Evolutionary conservation across 2,329 filamentous ascomycete genomes (phyloP), one percentile per base, ranked within the genome.

Genomic region (Aaosphaeria arxii): DNA sequence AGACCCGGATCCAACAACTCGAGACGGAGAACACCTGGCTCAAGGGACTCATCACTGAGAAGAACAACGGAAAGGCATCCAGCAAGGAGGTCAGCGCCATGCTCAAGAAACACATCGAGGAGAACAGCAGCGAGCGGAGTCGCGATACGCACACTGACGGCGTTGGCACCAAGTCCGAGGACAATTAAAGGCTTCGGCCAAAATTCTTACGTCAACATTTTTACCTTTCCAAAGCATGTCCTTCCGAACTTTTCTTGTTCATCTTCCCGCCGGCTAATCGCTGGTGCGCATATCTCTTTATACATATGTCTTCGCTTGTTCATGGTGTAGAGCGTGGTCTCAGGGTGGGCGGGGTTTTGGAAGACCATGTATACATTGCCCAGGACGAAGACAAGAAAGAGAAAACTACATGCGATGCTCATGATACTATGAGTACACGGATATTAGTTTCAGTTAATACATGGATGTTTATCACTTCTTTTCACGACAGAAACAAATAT

Each of bases 21-120:
- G 76, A 79, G 66, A 77, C 74, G 59, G 76, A 79, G 63, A 79
- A 79, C 60, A 72, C 74, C 50, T 78, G 76, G 76, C 65, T 79
- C 39, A 78, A 77, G 67, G 70, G 70, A 29, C 67, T 79, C 43
- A 77, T 79, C 56, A 77, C 74, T 1, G 76, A 78, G 59, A 78
- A 77, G 71, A 72, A 64, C 49, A 70, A 71, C 41, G 63, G 62
- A 50, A 69, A 69, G 52, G 54, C 55, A 35, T 60, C 61, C 3
- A 51, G 58, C 4, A 51, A 54, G n/a, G 67, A 71, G 35, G 52
- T 71, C 47, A 60, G 52, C 47, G 65, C 65, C 5, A 54, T 67
- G 42, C 50, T 70, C 43, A 67, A 50, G 54, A 66, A 70, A 57
- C 61, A 59, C 49, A 46, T 40, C 41, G 62, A 70, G 55, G 58